Evolutionary conservation across 495 filamentous ascomycete genomes (phyloP).

Genomic region (Penicillium verhagenii): DNA sequence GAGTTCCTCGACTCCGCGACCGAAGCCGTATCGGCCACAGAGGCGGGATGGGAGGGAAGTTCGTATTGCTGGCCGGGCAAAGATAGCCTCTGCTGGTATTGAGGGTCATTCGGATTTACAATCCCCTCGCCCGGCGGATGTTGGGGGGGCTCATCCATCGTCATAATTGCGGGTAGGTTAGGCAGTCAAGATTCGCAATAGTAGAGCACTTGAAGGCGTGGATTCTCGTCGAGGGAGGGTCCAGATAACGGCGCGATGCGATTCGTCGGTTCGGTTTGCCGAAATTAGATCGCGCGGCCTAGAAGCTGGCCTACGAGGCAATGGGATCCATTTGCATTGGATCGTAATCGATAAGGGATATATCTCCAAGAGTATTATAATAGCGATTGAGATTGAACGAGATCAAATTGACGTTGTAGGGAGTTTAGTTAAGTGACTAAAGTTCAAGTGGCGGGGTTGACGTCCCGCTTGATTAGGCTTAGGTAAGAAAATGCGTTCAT

Average conservation of each 20-base stretch:
- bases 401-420: too few relatives aligned
- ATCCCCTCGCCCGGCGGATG: neutral
- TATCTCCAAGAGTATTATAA: neutral
- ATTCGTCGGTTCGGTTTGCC: neutral
- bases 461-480: conserved; percentile 5
- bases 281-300: neutral
- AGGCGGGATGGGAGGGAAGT: conserved; percentile 5
- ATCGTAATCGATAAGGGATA: neutral
- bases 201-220: neutral
- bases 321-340: neutral
- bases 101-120: neutral
- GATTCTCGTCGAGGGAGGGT: neutral
- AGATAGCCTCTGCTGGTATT: too few relatives aligned
- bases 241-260: conserved; percentile 3
- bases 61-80: too few relatives aligned
- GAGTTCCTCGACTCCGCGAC: conserved; percentile 13
- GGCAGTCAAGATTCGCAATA: neutral
- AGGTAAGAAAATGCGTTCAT: conserved; percentile 7
- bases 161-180: conserved; percentile 16
- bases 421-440: too few relatives aligned
- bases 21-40: conserved; percentile 7
- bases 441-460: neutral
- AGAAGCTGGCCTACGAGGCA: neutral
- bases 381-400: neutral
- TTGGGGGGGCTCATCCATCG: conserved; percentile 12